Percentiles rank a stretch among this genome's conserved stretches.
phyloP scores from a whole-genome alignment of 2,329 filamentous ascomycete species.

The Colletotrichum camelliae region DNA sequence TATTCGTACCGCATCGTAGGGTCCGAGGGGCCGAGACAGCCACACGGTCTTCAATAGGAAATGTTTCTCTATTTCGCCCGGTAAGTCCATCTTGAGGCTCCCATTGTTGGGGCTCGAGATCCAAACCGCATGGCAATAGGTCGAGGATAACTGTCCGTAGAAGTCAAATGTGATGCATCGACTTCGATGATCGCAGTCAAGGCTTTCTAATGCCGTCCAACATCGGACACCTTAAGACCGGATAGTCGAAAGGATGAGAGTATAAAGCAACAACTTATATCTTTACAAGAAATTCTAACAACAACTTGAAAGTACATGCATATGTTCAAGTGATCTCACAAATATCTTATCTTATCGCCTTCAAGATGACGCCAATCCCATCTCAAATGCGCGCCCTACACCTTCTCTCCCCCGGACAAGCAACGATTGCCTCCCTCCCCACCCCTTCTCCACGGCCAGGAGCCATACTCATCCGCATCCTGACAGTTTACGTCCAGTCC shows the following conservation, averaged over 20 bases:
- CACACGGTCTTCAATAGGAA: not conserved
- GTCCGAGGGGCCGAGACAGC: not conserved
- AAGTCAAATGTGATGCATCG: not conserved
- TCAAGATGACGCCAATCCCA: not conserved
- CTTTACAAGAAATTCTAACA: rapidly evolving
- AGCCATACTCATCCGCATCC: not conserved
- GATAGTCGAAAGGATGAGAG: not conserved
- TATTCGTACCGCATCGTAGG: not conserved
- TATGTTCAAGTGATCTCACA: rapidly evolving
- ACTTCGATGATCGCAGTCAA: not conserved
- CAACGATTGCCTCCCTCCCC: not conserved
- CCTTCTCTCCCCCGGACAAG: not conserved
- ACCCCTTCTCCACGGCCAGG: not conserved
- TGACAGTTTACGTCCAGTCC: not conserved
- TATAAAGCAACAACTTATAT: not conserved
- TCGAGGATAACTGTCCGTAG: not conserved
- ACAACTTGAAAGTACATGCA: not conserved
- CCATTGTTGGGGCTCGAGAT: not conserved
- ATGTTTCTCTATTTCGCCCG: not conserved
- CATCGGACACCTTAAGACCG: rapidly evolving
- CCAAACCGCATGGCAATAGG: not conserved
- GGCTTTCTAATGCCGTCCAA: not conserved
- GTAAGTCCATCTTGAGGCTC: not conserved
- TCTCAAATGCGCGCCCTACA: not conserved
- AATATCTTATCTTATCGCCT: not conserved